A percentile compares a stretch with the other conserved stretches of the same genome.
phyloP scores from a whole-genome alignment of 108 stramenopile species.

The Skeletonema grethae region DNA sequence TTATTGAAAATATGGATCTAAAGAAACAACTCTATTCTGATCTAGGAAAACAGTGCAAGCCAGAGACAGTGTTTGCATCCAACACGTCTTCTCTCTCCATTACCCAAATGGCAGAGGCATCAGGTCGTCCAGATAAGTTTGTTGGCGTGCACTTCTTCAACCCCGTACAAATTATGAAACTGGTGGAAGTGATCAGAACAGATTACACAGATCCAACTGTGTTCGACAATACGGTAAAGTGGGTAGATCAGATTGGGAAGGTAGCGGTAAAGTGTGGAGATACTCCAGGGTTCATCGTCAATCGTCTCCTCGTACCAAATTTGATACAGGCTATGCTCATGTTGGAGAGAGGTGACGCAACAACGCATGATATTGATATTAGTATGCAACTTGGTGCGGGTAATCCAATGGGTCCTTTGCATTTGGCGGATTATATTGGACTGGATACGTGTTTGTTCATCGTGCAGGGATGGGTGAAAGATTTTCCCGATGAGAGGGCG shows the following conservation, averaged over 20 bases:
- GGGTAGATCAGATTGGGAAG: slow-evolving; percentile 90
- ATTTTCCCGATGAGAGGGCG: slow-evolving; percentile 86
- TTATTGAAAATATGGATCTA: slow-evolving; percentile 93
- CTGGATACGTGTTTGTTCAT: slow-evolving; percentile 93
- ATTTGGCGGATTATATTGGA: slow-evolving; percentile 96
- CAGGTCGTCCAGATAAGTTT: slow-evolving; percentile 89
- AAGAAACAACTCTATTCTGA: slow-evolving; percentile 86
- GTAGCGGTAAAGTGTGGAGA: slow-evolving; percentile 91
- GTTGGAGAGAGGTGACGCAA: slow-evolving; percentile 94
- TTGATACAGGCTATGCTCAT: slow-evolving; percentile 92
- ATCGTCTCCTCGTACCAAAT: slow-evolving; percentile 93
- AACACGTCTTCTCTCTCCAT: slow-evolving; percentile 94
- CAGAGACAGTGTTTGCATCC: slow-evolving; percentile 90
- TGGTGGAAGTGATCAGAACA: slow-evolving; percentile 96
- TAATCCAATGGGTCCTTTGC: slow-evolving; percentile 97
- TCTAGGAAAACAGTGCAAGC: slow-evolving; percentile 79
- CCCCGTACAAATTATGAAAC: slow-evolving; percentile 96
- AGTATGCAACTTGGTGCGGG: slow-evolving; percentile 98
- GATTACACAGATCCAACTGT: slow-evolving; percentile 84
- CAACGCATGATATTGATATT: slow-evolving; percentile 92
- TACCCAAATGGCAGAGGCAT: slow-evolving; percentile 89
- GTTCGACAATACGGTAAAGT: slow-evolving; percentile 78
- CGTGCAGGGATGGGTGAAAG: slow-evolving; percentile 63
- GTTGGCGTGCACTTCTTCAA: slow-evolving; percentile 99
- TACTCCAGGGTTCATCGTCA: slow-evolving; percentile 99